phyloP scores from a whole-genome alignment of 768 basidiomycete species.

The Termitomyces sp. region DNA sequence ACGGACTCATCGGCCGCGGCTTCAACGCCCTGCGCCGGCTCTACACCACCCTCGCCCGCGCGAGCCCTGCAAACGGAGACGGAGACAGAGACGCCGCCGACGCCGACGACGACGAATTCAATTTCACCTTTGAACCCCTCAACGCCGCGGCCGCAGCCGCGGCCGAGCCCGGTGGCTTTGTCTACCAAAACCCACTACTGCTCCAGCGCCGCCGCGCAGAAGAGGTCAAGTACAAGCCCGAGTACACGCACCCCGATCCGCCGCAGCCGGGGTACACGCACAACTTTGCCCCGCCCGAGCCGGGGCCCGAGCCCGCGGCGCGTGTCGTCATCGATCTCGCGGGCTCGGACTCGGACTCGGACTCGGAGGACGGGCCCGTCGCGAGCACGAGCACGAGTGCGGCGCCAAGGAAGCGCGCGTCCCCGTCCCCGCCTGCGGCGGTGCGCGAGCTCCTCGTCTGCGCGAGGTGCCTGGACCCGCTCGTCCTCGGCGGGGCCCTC shows the following conservation, averaged over 20 bases:
- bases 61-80: background rate
- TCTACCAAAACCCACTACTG: constrained; percentile 4
- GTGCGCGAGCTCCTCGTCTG: constrained; percentile 53
- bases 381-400: constrained; percentile 10
- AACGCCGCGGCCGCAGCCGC: background rate
- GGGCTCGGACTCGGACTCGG: constrained; percentile 18
- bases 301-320: constrained; percentile 15
- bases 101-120: constrained; percentile 9
- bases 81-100: no score
- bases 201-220: background rate
- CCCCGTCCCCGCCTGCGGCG: constrained; percentile 2
- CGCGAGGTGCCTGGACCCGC: constrained; percentile 59
- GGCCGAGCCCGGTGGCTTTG: constrained; percentile 2
- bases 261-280: constrained; percentile 61
- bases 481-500: constrained; percentile 50
- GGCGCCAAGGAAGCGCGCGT: no score
- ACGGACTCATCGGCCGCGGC: constrained; percentile 14
- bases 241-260: constrained; percentile 60
- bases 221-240: constrained; percentile 41
- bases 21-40: constrained; percentile 9
- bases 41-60: constrained; percentile 7
- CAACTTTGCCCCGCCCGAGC: constrained; percentile 50
- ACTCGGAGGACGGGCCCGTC: constrained; percentile 29
- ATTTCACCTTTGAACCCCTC: background rate
- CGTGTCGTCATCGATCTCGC: constrained; percentile 35